Evolutionary conservation across 83 land plant species (phyloP).

Genomic region (Picea engelmannii): DNA sequence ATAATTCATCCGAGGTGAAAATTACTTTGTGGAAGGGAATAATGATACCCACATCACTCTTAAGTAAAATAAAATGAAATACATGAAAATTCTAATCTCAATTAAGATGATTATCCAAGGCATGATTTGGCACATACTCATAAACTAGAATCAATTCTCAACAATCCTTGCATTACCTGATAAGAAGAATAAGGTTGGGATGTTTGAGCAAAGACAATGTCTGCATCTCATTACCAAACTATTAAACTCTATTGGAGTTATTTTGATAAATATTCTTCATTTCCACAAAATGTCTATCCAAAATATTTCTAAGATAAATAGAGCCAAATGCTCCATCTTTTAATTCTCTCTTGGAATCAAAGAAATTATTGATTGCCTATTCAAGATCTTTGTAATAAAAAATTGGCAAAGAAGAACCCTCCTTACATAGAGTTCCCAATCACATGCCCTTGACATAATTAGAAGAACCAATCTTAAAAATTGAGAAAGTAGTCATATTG

Average conservation of each 20-base stretch:
- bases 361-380: conserved; percentile 24
- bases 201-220: conserved; percentile 35
- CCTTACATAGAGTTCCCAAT: neutral
- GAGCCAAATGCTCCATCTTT: conserved; percentile 44
- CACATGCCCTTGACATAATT: neutral
- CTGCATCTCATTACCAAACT: conserved; percentile 32
- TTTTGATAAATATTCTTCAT: conserved; percentile 28
- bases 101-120: conserved; percentile 38
- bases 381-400: conserved; percentile 34
- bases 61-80: no score
- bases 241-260: conserved; percentile 21
- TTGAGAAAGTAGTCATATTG: no score
- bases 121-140: conserved; percentile 35
- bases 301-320: conserved; percentile 36
- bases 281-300: conserved; percentile 27
- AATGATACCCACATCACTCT: no score
- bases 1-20: no score
- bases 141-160: conserved; percentile 38
- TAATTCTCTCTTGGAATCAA: conserved; percentile 17
- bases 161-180: conserved; percentile 31
- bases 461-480: neutral
- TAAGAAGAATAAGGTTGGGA: conserved; percentile 34
- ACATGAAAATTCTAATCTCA: conserved; percentile 4
- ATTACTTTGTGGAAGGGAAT: no score
- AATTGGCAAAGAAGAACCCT: conserved; percentile 4